Percentiles rank a stretch among this genome's conserved stretches.
These are phyloP conservation scores for Boletus edulis DNA, from an alignment of 768 basidiomycete genomes.

Conservation along the genomic window DNA sequence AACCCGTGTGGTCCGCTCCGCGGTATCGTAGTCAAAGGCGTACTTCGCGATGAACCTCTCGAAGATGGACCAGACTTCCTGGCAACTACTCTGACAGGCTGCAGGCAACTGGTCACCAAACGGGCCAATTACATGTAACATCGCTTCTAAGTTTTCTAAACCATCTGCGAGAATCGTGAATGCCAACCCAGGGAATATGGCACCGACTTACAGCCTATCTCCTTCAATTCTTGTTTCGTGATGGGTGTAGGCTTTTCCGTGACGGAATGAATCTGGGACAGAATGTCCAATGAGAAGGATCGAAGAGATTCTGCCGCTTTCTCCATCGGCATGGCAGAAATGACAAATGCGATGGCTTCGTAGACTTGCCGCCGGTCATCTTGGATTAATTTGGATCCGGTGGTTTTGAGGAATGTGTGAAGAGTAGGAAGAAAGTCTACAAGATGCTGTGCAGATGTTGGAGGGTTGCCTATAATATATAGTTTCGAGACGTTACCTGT, in stretches of 20 bases:
- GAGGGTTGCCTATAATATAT: constrained; percentile 5
- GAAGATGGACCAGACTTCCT: constrained; percentile 81
- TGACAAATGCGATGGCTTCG: constrained; percentile 94
- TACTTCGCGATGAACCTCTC: constrained; percentile 78
- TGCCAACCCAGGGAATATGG: not conserved
- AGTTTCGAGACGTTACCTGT: constrained; percentile 43
- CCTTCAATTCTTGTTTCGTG: constrained; percentile 69
- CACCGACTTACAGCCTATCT: constrained; percentile 59
- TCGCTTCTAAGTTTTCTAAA: constrained; percentile 90
- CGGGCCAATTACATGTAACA: constrained; percentile 77
- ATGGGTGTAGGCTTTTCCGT: constrained; percentile 51
- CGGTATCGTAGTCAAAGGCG: constrained; percentile 69
- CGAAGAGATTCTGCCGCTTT: constrained; percentile 83
- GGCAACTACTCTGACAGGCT: constrained; percentile 73
- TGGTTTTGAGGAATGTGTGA: constrained; percentile 81
- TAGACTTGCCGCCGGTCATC: constrained; percentile 92
- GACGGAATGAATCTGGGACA: constrained; percentile 70
- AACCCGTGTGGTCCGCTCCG: constrained; percentile 82
- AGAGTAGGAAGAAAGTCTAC: constrained; percentile 90
- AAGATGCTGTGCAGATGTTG: constrained; percentile 58
- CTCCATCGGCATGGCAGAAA: constrained; percentile 90
- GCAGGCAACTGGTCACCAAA: constrained; percentile 82
- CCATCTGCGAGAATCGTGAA: constrained; percentile 51
- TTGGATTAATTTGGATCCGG: constrained; percentile 75
- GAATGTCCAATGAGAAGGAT: constrained; percentile 82